These are phyloP conservation scores for Eucalyptus pauciflora DNA, from an alignment of 345 rosid genomes.

Conservation along the genomic window DNA sequence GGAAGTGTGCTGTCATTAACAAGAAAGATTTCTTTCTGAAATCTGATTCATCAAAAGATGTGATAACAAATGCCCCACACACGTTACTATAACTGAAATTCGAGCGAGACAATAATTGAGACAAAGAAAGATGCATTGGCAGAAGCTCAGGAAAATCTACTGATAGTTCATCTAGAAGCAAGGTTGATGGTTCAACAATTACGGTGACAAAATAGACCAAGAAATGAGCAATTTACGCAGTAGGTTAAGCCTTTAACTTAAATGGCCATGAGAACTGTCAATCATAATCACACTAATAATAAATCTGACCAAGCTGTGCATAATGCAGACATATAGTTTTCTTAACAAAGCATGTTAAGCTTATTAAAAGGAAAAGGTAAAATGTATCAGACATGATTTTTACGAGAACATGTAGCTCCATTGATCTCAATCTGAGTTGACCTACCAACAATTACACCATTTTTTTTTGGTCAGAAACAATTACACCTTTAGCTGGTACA, in stretches of 20 bases:
- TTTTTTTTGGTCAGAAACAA: neutral
- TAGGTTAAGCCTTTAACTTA: neutral
- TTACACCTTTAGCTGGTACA: neutral
- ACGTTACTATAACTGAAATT: neutral
- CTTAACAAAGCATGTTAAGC: neutral
- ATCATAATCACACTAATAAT: neutral
- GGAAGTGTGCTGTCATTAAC: neutral
- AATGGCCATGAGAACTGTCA: neutral
- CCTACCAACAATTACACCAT: neutral
- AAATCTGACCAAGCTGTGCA: neutral
- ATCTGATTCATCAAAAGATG: neutral
- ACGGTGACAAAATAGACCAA: neutral
- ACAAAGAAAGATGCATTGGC: neutral
- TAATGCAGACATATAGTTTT: neutral
- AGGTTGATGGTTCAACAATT: neutral
- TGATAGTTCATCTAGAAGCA: neutral
- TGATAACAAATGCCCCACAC: neutral
- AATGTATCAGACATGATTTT: neutral
- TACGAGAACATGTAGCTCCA: neutral
- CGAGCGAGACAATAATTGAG: neutral
- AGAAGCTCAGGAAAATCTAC: neutral
- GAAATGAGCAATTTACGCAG: neutral
- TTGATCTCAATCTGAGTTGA: neutral
- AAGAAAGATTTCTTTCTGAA: neutral
- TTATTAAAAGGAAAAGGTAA: neutral